Evolutionary conservation across 306 rosid species (phyloP).

Genomic region (Vicia villosa): DNA sequence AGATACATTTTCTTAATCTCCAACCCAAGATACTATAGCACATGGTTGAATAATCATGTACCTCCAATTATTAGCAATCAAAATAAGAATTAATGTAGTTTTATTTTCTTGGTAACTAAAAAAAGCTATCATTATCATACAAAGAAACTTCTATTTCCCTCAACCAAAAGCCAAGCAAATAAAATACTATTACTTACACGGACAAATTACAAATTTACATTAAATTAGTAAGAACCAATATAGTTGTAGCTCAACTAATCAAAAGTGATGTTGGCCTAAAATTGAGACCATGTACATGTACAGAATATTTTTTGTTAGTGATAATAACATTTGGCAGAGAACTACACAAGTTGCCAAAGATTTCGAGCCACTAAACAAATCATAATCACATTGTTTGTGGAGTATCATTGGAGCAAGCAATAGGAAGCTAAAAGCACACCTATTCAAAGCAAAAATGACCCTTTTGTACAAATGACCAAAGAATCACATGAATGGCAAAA

Average conservation of each 20-base stretch:
- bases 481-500: slow-evolving; percentile 39
- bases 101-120: background rate
- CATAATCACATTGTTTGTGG: slow-evolving; percentile 31
- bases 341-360: slow-evolving; percentile 34
- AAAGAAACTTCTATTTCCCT: slow-evolving; percentile 31
- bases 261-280: slow-evolving; percentile 46
- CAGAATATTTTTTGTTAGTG: slow-evolving; percentile 40
- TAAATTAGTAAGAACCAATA: slow-evolving; percentile 20
- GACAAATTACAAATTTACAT: slow-evolving; percentile 47
- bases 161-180: slow-evolving; percentile 36
- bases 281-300: slow-evolving; percentile 38
- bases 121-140: background rate
- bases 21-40: slow-evolving; percentile 17
- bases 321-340: slow-evolving; percentile 40
- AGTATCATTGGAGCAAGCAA: slow-evolving; percentile 28
- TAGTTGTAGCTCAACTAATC: slow-evolving; percentile 32
- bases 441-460: slow-evolving; percentile 36
- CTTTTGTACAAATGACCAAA: slow-evolving; percentile 43
- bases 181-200: slow-evolving; percentile 46
- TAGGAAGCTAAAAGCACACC: slow-evolving; percentile 32
- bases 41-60: background rate
- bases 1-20: slow-evolving; percentile 10
- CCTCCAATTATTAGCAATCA: slow-evolving; percentile 29
- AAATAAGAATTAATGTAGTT: background rate
- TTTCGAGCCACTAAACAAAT: slow-evolving; percentile 37